A percentile compares a stretch with the other conserved stretches of the same genome.
These are phyloP conservation scores for Quercus ilex DNA, from an alignment of 306 rosid genomes.

Conservation along the genomic window DNA sequence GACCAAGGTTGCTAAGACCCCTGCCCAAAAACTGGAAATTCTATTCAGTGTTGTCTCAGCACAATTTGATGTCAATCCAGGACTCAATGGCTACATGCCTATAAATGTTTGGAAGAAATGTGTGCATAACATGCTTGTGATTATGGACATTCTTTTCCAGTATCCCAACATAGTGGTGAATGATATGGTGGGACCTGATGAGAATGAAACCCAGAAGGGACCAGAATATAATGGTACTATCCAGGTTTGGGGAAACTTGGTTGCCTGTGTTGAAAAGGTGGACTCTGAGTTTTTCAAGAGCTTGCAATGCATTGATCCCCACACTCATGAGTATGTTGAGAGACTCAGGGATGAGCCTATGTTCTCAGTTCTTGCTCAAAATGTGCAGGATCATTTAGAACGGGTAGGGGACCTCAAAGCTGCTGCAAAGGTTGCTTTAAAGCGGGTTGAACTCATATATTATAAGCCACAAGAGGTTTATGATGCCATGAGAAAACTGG, in stretches of 20 bases:
- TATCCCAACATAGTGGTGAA: conserved; percentile 74
- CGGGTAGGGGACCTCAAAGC: conserved; percentile 60
- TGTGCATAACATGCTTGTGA: conserved; percentile 74
- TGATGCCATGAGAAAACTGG: conserved; percentile 89
- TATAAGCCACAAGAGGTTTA: conserved; percentile 95
- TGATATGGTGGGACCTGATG: conserved; percentile 81
- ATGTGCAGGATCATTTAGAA: conserved; percentile 89
- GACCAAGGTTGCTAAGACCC: conserved; percentile 94
- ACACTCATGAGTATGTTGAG: conserved; percentile 94
- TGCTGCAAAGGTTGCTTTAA: conserved; percentile 76
- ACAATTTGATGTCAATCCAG: conserved; percentile 95
- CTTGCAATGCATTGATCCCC: conserved; percentile 96
- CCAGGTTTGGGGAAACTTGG: conserved; percentile 89
- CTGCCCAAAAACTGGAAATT: conserved; percentile 95
- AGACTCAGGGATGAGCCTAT: conserved; percentile 87
- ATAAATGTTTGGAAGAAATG: conserved; percentile 94
- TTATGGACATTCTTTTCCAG: conserved; percentile 79
- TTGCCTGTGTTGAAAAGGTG: conserved; percentile 76
- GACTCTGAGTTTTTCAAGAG: conserved; percentile 90
- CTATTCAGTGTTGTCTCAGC: conserved; percentile 87
- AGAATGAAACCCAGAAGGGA: conserved; percentile 88
- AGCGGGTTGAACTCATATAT: conserved; percentile 80
- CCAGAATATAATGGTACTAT: conserved; percentile 63
- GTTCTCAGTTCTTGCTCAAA: conserved; percentile 84
- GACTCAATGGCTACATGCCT: conserved; percentile 95